Conservation (phyloP, 208 protist species). For the Trypanosoma brucei region DNA sequence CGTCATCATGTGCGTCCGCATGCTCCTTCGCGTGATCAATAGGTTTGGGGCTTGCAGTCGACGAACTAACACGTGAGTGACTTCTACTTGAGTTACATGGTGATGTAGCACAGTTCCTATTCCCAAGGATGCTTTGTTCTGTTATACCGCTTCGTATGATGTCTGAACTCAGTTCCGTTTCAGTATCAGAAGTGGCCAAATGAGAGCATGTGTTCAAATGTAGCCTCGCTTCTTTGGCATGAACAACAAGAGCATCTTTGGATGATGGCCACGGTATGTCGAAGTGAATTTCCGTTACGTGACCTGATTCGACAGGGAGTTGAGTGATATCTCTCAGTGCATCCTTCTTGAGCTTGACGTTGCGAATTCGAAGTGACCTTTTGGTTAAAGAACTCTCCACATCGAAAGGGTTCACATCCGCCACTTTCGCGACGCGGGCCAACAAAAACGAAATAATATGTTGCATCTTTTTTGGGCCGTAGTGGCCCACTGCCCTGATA, state of each 20-base stretch:
- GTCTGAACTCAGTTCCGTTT: conserved; percentile 34
- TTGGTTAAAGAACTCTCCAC: conserved; percentile 58
- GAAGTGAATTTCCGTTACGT: conserved; percentile 42
- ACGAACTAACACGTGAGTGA: background rate
- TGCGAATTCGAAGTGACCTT: conserved; percentile 43
- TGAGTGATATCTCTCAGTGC: conserved; percentile 52
- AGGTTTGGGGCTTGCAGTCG: no score
- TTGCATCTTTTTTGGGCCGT: conserved; percentile 36
- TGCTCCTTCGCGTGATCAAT: no score
- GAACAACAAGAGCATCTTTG: conserved; percentile 38
- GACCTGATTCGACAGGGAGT: conserved; percentile 50
- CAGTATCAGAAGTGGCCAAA: background rate
- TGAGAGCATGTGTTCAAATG: conserved; percentile 25
- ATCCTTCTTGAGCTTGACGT: conserved; percentile 47
- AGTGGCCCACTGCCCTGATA: background rate
- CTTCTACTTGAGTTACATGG: conserved; percentile 1
- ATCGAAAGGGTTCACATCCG: conserved; percentile 57
- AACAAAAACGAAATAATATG: conserved; percentile 71
- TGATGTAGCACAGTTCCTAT: conserved; percentile 1
- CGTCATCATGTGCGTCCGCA: conserved; percentile 4
- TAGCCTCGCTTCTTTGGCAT: conserved; percentile 22
- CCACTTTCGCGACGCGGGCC: conserved; percentile 52
- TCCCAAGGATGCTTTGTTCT: conserved; percentile 45
- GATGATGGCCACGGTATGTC: conserved; percentile 65
- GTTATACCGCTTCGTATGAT: conserved; percentile 55